A percentile compares a stretch with the other conserved stretches of the same genome.
Evolutionary conservation across 2,329 filamentous ascomycete species (phyloP).

Genomic region (Colletotrichum truncatum): DNA sequence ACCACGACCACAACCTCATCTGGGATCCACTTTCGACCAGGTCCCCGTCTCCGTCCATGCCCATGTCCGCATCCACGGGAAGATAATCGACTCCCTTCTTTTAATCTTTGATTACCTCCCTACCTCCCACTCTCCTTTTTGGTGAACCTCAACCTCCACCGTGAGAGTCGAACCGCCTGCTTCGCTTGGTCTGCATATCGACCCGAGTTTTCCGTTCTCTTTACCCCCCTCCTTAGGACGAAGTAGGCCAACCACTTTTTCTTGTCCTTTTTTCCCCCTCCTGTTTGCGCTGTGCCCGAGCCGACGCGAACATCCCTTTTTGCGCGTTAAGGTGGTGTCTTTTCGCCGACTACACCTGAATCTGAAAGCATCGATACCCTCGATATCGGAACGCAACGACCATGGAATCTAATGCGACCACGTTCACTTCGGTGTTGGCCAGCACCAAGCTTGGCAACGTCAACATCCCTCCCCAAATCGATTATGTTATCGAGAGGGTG

Average conservation of each 20-base stretch:
- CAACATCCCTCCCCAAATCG: constrained; percentile 63
- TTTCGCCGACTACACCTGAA: neutral
- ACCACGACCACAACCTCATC: constrained; percentile 12
- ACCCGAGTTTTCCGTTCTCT: neutral
- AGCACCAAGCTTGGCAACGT: constrained; percentile 62
- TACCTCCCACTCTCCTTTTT: constrained; percentile 2
- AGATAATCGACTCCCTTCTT: constrained; percentile 21
- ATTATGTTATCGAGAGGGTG: constrained; percentile 62
- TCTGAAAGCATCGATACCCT: neutral
- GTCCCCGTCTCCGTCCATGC: constrained; percentile 2
- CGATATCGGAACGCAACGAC: constrained; percentile 12
- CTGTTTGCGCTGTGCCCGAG: neutral
- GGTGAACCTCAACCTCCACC: constrained; percentile 9
- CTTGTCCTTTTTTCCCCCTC: too few relatives aligned
- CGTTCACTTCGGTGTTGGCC: constrained; percentile 75
- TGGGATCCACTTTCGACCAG: constrained; percentile 19
- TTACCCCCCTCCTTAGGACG: too few relatives aligned
- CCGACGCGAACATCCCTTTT: neutral
- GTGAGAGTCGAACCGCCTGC: constrained; percentile 17
- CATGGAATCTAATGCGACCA: constrained; percentile 70
- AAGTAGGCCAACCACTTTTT: constrained; percentile 3
- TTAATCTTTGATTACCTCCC: constrained; percentile 19
- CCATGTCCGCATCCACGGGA: constrained; percentile 12
- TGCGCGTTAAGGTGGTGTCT: constrained; percentile 2
- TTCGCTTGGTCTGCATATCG: neutral